Percentiles rank a stretch among this genome's conserved stretches.
These are phyloP conservation scores for Juncus effusus DNA, from an alignment of 176 grass and related monocot genomes.

Conservation along the genomic window DNA sequence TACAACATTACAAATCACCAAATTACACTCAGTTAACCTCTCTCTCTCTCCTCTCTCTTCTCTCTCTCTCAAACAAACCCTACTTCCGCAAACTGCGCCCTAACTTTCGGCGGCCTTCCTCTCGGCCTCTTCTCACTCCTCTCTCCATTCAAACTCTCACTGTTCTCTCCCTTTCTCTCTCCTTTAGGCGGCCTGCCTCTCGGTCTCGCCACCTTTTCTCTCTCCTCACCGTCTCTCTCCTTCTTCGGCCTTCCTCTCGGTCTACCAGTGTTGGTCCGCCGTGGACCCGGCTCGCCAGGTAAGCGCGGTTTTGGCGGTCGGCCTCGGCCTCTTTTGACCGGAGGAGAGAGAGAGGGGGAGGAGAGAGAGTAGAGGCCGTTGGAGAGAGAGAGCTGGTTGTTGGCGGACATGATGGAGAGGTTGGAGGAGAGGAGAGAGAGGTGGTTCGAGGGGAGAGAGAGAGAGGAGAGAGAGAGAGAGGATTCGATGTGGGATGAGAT, in stretches of 20 bases:
- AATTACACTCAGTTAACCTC: no score
- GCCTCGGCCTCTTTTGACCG: slow-evolving; percentile 52
- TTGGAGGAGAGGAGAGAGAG: slow-evolving; percentile 49
- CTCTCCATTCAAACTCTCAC: slow-evolving; percentile 46
- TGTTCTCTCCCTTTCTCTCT: slow-evolving; percentile 39
- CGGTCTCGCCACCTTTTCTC: slow-evolving; percentile 62
- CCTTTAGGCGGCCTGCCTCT: slow-evolving; percentile 64
- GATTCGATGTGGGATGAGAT: slow-evolving; percentile 59
- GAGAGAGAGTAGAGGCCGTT: slow-evolving; percentile 24
- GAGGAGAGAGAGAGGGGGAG: neutral
- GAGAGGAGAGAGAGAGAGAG: slow-evolving; percentile 16
- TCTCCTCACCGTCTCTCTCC: slow-evolving; percentile 48
- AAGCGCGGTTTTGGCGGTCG: slow-evolving; percentile 54
- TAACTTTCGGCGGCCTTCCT: slow-evolving; percentile 41
- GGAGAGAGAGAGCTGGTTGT: slow-evolving; percentile 42
- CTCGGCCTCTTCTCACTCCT: slow-evolving; percentile 41
- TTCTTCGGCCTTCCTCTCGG: slow-evolving; percentile 66
- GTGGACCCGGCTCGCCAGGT: slow-evolving; percentile 8
- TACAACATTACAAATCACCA: no score
- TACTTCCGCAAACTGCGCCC: slow-evolving; percentile 73
- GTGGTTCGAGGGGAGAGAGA: slow-evolving; percentile 46
- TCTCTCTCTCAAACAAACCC: slow-evolving; percentile 66
- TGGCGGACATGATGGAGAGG: slow-evolving; percentile 56
- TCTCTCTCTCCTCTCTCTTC: no score
- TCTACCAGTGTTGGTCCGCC: neutral